Evolutionary conservation across 2,329 filamentous ascomycete species (phyloP), one percentile per base, ranked within the genome.

Genomic region (Fusarium sp.): DNA sequence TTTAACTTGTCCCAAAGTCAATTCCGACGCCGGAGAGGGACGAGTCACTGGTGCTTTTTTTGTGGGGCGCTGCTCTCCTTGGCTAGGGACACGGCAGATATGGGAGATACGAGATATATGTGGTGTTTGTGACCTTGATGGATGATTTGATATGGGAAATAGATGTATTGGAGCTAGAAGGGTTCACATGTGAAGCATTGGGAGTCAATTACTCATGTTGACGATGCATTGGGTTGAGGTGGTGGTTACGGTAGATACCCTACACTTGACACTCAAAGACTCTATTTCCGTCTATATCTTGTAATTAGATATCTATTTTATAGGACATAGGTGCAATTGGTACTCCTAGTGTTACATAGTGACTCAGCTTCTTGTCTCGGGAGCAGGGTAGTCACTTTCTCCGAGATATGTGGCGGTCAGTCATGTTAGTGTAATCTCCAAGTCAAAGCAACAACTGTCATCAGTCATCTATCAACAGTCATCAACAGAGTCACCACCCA

Each of bases 1-100:
- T 52, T 52, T 52, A 52, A 52, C 47, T 31, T 31, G 47, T 52
- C 47, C 47, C 47, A 52, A 52, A 52, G 47, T 52, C 47, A 52
- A 52, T 52, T 52, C 47, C 47, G 47, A 52, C 47, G 47, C 47
- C 47, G 47, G 47, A 52, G 47, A n/a, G n/a, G 47, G 27, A 52
- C 47, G 47, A 52, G 47, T 52, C 47, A 52, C 47, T 52, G 47
- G 47, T 31, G 47, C 24, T 50, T n/a, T 52, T 52, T 52, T 52
- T 52, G 47, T 52, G 47, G 47, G 47, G 47, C 47, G 18, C 27
- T 31, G 10, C 47, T 29, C 47, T 29, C 9, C 47, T 29, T 52
- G 18, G 47, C 24, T 52, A 27, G 47, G 10, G 47, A 52, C 47
- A 52, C 47, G 18, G 27, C 47, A 52, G 47, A 52, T 50, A 13